Evolutionary conservation across 2,329 filamentous ascomycete species (phyloP), one percentile per base, ranked within the genome.

Genomic region (Coleophoma cylindrospora): DNA sequence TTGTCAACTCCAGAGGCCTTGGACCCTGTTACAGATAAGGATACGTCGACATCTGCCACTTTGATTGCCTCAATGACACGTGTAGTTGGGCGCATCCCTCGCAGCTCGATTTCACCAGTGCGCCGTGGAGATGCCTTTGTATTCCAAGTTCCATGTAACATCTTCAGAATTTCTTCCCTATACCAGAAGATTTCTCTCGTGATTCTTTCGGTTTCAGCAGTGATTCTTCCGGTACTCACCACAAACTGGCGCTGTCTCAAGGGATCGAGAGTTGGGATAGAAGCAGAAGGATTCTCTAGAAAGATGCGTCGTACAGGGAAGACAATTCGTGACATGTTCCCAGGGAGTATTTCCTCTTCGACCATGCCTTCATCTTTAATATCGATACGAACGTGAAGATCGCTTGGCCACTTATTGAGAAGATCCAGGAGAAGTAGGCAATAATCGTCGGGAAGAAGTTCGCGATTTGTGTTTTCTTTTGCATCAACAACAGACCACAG

Each of bases 121-220:
- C 70, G 66, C 2, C 71, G 71, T 0, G 74, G 72, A 2, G 72
- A 72, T 1, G 74, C 72, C 34, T 57, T 63, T 0, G 81, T 81
- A 49, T 74, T 80, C 91, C 91, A 96, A 0, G 76, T 80, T 0
- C 86, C 90, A 22, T 75, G 76, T 10, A 96, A 70, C 40, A 76
- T 74, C 52, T 86, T 84, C 3, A 96, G 76, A 2, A 96, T 77
- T 62, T 82, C 83, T 66, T 95, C 88, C 14, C 91, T 82, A 66
- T 90, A 96, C 91, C 91, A 96, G 66, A 96, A 96, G 0, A 85
- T 83, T 69, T 96, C 90, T 47, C 91, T 78, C 53, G 79, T 86
- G 12, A 83, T 80, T 34, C 87, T 81, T 69, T 96, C 91, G 40
- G 79, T 80, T 56, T 94, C 89, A 0, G 89, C 87, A 0, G 87